These are phyloP conservation scores for Francoa sonchifolia DNA, from an alignment of 441 rosid genomes.

Conservation along the genomic window DNA sequence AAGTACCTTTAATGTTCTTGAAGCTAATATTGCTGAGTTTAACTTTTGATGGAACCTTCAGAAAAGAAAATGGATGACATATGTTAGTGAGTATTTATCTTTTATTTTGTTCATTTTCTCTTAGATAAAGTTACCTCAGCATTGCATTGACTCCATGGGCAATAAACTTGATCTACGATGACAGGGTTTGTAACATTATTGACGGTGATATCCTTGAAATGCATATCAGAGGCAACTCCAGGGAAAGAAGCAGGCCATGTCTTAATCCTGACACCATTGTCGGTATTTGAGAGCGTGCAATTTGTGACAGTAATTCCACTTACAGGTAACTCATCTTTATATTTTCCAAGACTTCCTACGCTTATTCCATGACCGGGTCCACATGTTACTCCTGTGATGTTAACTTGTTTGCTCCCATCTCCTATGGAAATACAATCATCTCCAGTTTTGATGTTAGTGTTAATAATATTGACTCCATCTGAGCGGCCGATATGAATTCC, in stretches of 20 bases:
- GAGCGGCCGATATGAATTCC: slow-evolving; percentile 47
- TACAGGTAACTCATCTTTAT: slow-evolving; percentile 22
- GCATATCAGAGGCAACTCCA: slow-evolving; percentile 16
- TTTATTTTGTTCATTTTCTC: neutral
- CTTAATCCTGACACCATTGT: slow-evolving; percentile 41
- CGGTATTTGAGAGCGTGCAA: slow-evolving; percentile 23
- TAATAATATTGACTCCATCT: slow-evolving; percentile 16
- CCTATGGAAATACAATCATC: slow-evolving; percentile 31
- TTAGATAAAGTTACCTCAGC: slow-evolving; percentile 6
- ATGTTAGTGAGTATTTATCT: neutral
- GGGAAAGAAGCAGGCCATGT: slow-evolving; percentile 23
- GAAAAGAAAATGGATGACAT: neutral
- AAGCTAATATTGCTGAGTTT: slow-evolving; percentile 26
- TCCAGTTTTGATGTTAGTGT: slow-evolving; percentile 18
- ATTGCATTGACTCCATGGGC: slow-evolving; percentile 27
- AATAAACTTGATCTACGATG: slow-evolving; percentile 35
- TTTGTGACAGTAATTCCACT: slow-evolving; percentile 16
- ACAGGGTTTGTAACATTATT: slow-evolving; percentile 29
- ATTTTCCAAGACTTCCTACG: slow-evolving; percentile 36
- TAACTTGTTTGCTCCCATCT: slow-evolving; percentile 16
- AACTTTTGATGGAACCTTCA: slow-evolving; percentile 27
- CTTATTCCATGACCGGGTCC: slow-evolving; percentile 42
- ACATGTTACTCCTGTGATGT: slow-evolving; percentile 19
- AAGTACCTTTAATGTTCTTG: slow-evolving; percentile 34
- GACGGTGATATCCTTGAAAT: slow-evolving; percentile 27